These are phyloP conservation scores for Funneliformis geosporum DNA, from an alignment of 192 early-diverging fungal species.

Conservation along the genomic window DNA sequence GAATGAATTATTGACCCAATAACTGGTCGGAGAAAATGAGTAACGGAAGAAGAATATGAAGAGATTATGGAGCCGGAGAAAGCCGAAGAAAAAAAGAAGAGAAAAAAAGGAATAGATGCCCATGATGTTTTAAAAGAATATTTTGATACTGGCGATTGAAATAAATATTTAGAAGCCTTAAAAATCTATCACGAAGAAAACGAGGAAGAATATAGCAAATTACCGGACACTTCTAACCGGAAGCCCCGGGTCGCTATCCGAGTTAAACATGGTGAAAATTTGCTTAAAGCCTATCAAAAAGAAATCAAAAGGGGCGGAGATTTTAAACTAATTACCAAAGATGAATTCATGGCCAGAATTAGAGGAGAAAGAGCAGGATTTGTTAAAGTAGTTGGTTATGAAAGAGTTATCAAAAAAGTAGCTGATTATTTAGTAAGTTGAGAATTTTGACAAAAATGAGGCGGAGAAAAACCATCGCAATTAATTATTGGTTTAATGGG, in stretches of 20 bases:
- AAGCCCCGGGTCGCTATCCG: background rate
- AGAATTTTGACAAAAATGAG: slow-evolving; percentile 17
- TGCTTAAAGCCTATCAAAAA: slow-evolving; percentile 19
- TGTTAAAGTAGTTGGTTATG: slow-evolving; percentile 16
- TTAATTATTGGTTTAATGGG: slow-evolving; percentile 22
- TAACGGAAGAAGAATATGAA: slow-evolving; percentile 27
- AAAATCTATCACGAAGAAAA: slow-evolving; percentile 18
- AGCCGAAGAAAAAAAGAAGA: background rate
- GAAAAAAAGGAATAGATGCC: slow-evolving; percentile 3
- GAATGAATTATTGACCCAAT: slow-evolving; percentile 15
- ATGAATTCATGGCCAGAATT: slow-evolving; percentile 10
- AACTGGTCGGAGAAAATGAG: slow-evolving; percentile 20
- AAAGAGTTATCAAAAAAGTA: slow-evolving; percentile 3
- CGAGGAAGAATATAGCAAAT: slow-evolving; percentile 7
- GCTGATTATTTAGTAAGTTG: slow-evolving; percentile 18
- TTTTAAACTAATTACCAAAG: background rate
- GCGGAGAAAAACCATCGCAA: slow-evolving; percentile 18
- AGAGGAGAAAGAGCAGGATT: background rate
- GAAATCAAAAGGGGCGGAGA: slow-evolving; percentile 16
- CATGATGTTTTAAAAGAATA: slow-evolving; percentile 15
- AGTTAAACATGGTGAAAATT: slow-evolving; percentile 6
- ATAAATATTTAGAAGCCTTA: slow-evolving; percentile 24
- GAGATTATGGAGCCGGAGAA: slow-evolving; percentile 22
- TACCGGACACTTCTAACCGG: slow-evolving; percentile 18
- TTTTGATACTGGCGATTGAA: slow-evolving; percentile 6